Conservation (phyloP, 805 yeast species). For the Ogataea methanolica region DNA sequence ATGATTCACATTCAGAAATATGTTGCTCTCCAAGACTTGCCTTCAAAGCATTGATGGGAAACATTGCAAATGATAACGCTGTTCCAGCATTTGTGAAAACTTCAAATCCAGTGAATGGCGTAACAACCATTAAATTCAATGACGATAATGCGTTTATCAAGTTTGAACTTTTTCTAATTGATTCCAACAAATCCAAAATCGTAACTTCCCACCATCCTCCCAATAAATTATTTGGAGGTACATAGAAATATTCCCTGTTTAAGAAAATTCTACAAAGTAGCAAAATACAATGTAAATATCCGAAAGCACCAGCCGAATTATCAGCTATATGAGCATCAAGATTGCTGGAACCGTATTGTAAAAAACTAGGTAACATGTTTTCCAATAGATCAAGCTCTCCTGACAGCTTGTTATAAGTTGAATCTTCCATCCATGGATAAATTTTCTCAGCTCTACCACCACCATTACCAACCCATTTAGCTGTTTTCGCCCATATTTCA, state of each 20-base stretch:
- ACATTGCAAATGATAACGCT: slow-evolving; percentile 28
- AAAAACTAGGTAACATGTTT: slow-evolving; percentile 23
- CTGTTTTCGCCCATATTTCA: slow-evolving; percentile 35
- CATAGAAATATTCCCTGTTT: slow-evolving; percentile 33
- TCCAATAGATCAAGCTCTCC: slow-evolving; percentile 23
- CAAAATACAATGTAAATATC: slow-evolving; percentile 31
- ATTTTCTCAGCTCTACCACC: slow-evolving; percentile 28
- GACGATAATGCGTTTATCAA: slow-evolving; percentile 22
- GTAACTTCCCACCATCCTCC: slow-evolving; percentile 27
- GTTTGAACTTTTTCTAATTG: slow-evolving; percentile 23
- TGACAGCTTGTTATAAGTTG: slow-evolving; percentile 26
- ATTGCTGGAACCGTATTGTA: slow-evolving; percentile 24
- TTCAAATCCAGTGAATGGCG: slow-evolving; percentile 36
- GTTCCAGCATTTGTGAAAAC: slow-evolving; percentile 34
- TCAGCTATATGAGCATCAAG: slow-evolving; percentile 16
- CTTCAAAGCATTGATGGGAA: slow-evolving; percentile 24
- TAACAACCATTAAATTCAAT: slow-evolving; percentile 28
- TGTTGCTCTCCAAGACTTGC: slow-evolving; percentile 14
- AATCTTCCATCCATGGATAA: slow-evolving; percentile 29
- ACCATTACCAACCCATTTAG: slow-evolving; percentile 36
- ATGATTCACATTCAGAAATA: neutral
- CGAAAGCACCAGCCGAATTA: slow-evolving; percentile 30
- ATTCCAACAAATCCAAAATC: slow-evolving; percentile 18
- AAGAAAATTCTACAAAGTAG: slow-evolving; percentile 32
- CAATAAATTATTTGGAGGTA: slow-evolving; percentile 28